Conservation (phyloP, 2,329 filamentous ascomycete species). For the Endothia cerciana region DNA sequence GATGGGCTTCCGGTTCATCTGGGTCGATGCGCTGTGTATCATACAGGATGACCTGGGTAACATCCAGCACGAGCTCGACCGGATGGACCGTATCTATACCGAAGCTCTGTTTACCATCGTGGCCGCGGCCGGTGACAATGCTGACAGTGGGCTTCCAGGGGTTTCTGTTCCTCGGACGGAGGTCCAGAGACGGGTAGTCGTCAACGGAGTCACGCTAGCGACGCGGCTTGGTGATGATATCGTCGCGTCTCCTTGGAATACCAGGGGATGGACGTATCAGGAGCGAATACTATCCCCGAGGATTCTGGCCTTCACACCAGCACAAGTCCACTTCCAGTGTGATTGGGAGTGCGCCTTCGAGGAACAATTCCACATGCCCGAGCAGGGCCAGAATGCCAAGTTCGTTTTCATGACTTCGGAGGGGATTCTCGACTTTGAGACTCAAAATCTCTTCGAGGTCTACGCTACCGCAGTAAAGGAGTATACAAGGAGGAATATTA, state of each 20-base stretch:
- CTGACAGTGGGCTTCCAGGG: constrained; percentile 23
- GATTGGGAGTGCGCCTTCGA: constrained; percentile 15
- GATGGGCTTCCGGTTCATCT: constrained; percentile 19
- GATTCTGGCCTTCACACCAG: constrained; percentile 13
- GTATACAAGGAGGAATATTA: constrained; percentile 20
- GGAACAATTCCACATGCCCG: constrained; percentile 12
- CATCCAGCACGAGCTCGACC: constrained; percentile 10
- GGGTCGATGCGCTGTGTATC: constrained; percentile 25
- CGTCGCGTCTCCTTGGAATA: constrained; percentile 17
- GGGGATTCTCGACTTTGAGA: constrained; percentile 14
- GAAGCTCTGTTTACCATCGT: constrained; percentile 24
- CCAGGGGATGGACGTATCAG: constrained; percentile 26
- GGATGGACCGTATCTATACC: constrained; percentile 23
- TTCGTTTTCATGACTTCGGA: constrained; percentile 5
- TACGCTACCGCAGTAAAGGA: constrained; percentile 17
- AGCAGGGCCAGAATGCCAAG: neutral
- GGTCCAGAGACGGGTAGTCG: constrained; percentile 12
- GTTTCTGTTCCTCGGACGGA: constrained; percentile 13
- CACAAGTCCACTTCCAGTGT: constrained; percentile 19
- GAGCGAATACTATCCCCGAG: constrained; percentile 15
- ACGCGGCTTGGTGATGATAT: constrained; percentile 18
- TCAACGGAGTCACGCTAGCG: constrained; percentile 8
- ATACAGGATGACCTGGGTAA: constrained; percentile 18
- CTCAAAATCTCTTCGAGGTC: constrained; percentile 18
- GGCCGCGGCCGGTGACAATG: constrained; percentile 15